These are phyloP conservation scores for Ceratocystis alfenasii DNA, from an alignment of 2,329 filamentous ascomycete species.

Conservation along the genomic window DNA sequence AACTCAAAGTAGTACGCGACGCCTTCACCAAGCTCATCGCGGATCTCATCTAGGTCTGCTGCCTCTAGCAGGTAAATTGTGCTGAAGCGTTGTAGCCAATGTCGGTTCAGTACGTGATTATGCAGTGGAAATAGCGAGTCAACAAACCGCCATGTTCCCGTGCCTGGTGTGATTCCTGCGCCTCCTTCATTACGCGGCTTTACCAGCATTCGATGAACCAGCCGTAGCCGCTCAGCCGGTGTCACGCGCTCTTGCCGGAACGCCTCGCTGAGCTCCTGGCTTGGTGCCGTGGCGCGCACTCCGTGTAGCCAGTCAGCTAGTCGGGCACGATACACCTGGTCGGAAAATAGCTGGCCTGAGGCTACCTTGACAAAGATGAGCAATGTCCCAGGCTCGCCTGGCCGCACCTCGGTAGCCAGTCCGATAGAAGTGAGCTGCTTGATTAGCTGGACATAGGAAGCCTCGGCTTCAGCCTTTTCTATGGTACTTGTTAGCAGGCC, in stretches of 20 bases:
- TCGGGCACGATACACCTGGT: slow-evolving; percentile 74
- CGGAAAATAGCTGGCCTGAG: slow-evolving; percentile 60
- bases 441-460: slow-evolving; percentile 66
- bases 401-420: slow-evolving; percentile 77
- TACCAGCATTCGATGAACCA: slow-evolving; percentile 76
- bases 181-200: slow-evolving; percentile 62
- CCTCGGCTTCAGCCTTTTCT: slow-evolving; percentile 49
- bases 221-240: slow-evolving; percentile 75
- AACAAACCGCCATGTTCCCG: slow-evolving; percentile 60
- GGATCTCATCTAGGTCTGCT: slow-evolving; percentile 59
- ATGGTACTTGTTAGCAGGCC: not conserved
- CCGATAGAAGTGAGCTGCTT: slow-evolving; percentile 64
- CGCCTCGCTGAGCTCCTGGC: slow-evolving; percentile 55
- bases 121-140: slow-evolving; percentile 68
- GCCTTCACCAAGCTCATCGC: slow-evolving; percentile 65
- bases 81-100: slow-evolving; percentile 64
- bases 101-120: slow-evolving; percentile 60
- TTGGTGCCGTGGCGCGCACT: slow-evolving; percentile 64
- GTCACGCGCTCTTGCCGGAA: slow-evolving; percentile 65
- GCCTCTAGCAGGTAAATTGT: slow-evolving; percentile 56
- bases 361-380: slow-evolving; percentile 74
- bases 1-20: slow-evolving; percentile 96
- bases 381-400: slow-evolving; percentile 61
- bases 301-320: slow-evolving; percentile 92
- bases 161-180: slow-evolving; percentile 59